Evolutionary conservation across 208 protist species (phyloP).

Genomic region (Trypanosoma cruzi): DNA sequence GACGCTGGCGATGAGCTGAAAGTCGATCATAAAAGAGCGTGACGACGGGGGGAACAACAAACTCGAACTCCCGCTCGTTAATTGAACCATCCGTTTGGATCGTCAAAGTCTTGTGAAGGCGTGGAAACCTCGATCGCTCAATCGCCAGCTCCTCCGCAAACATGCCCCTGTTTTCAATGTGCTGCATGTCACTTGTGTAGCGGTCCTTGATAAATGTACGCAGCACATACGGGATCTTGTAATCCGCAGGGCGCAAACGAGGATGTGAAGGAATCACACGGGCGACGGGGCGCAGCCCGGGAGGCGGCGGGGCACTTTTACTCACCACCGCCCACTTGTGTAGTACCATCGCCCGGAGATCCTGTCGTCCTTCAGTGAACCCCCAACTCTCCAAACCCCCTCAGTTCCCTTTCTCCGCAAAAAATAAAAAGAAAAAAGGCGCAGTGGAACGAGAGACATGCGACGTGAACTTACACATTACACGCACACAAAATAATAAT

Average conservation of each 20-base stretch:
- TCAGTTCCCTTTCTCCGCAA: no score
- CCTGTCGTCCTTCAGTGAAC: neutral
- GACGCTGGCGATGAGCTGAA: conserved; percentile 77
- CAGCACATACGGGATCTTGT: conserved; percentile 88
- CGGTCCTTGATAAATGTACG: conserved; percentile 87
- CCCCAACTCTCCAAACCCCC: neutral
- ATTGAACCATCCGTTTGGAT: conserved; percentile 90
- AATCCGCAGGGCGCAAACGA: conserved; percentile 69
- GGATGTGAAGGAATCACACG: conserved; percentile 55
- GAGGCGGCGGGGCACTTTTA: conserved; percentile 64
- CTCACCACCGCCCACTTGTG: conserved; percentile 91
- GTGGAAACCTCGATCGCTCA: conserved; percentile 86
- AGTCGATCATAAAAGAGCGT: conserved; percentile 87
- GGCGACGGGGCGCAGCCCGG: conserved; percentile 66
- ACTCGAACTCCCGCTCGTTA: conserved; percentile 90
- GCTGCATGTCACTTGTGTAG: conserved; percentile 84
- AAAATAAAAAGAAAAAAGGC: conserved; percentile 5
- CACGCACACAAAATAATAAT: neutral
- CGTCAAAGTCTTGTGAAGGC: conserved; percentile 71
- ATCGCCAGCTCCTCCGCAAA: conserved; percentile 89
- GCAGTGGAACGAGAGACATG: neutral
- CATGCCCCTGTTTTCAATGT: conserved; percentile 92
- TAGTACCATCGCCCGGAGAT: conserved; percentile 55
- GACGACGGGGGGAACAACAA: conserved; percentile 80
- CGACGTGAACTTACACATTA: neutral